Base-by-base conservation (phyloP, 83 land plant species). In the Larix sibirica region DNA sequence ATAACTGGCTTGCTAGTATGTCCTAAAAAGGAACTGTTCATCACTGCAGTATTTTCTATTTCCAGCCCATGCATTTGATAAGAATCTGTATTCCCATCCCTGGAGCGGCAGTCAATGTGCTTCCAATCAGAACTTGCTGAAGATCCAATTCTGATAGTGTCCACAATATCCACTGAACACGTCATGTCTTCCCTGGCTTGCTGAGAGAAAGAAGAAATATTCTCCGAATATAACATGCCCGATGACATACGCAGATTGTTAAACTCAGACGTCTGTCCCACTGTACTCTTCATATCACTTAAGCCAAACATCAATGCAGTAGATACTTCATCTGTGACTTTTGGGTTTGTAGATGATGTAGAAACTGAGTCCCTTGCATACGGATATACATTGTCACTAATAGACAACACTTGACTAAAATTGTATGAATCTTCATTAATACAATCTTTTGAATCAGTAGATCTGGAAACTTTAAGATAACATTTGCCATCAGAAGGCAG, bases 31-130 rank as follows among this genome's bases (percentile, higher is more conserved):
- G 10, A 79, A 7, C n/a, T 50, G 18, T 36, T 20, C 8, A 8
- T 44, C 54, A 17, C 50, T 38, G 47, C 13, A 36, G 44, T 44
- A 40, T 50, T 71, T 71, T 18, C 50, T 18, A 9, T 18, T 71
- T 71, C 47, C 50, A 13, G n/a, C 75, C 75, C 47, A 18, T 36
- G 75, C 16, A 71, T 20, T 20, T 36, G 75, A 71, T 18, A 6
- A 38, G 50, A 44, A 36, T 71, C 75, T 71, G 20, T 36, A 18
- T 71, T 71, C 40, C 75, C 75, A 71, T 71, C 75, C 36, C 20
- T 40, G n/a, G 47, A 71, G 1, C 24, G 18, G n/a, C 24, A 3
- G 17, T 18, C 50, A 40, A 71, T 40, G 50, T 40, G 36, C 20
- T 71, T 71, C 76, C 76, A 38, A 9, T 71, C 54, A 40, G 76